phyloP scores from a whole-genome alignment of 2,329 filamentous ascomycete genomes.

The Tricladium varicosporioides region DNA sequence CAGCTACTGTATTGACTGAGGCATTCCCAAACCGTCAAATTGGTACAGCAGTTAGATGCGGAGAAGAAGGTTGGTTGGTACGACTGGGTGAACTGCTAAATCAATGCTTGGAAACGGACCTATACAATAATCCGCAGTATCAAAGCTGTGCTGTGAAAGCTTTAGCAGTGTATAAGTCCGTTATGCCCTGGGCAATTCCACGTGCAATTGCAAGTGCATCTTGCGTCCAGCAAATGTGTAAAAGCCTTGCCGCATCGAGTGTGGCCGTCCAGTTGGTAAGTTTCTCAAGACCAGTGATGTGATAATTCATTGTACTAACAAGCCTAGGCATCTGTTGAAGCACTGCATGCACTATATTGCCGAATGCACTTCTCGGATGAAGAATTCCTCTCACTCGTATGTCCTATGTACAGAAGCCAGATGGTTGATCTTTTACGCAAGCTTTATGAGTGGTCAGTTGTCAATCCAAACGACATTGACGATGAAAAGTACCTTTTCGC shows the following conservation, averaged over 20 bases:
- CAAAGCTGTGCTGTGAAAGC: slow-evolving; percentile 72
- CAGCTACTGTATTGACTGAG: slow-evolving; percentile 69
- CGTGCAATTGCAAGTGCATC: slow-evolving; percentile 72
- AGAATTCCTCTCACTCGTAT: slow-evolving; percentile 75
- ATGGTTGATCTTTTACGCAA: slow-evolving; percentile 70
- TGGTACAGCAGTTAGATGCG: slow-evolving; percentile 65
- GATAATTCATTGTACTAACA: slow-evolving; percentile 17
- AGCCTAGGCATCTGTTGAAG: slow-evolving; percentile 70
- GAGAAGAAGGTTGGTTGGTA: slow-evolving; percentile 82
- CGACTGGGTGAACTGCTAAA: slow-evolving; percentile 73
- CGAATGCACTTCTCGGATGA: slow-evolving; percentile 72
- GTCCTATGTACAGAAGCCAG: slow-evolving; percentile 72
- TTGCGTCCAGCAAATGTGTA: slow-evolving; percentile 68
- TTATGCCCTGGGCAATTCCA: slow-evolving; percentile 84
- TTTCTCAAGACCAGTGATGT: slow-evolving; percentile 1
- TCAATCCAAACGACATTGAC: slow-evolving; percentile 79
- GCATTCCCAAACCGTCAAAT: slow-evolving; percentile 70
- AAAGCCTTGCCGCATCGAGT: slow-evolving; percentile 67
- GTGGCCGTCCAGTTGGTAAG: slow-evolving; percentile 72
- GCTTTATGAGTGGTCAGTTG: slow-evolving; percentile 76
- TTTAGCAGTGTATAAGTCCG: slow-evolving; percentile 73
- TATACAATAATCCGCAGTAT: slow-evolving; percentile 64
- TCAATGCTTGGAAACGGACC: slow-evolving; percentile 66
- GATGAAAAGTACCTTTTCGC: slow-evolving; percentile 88
- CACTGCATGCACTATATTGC: slow-evolving; percentile 78